phyloP scores from a whole-genome alignment of 306 rosid genomes.

The Fragaria iinumae region DNA sequence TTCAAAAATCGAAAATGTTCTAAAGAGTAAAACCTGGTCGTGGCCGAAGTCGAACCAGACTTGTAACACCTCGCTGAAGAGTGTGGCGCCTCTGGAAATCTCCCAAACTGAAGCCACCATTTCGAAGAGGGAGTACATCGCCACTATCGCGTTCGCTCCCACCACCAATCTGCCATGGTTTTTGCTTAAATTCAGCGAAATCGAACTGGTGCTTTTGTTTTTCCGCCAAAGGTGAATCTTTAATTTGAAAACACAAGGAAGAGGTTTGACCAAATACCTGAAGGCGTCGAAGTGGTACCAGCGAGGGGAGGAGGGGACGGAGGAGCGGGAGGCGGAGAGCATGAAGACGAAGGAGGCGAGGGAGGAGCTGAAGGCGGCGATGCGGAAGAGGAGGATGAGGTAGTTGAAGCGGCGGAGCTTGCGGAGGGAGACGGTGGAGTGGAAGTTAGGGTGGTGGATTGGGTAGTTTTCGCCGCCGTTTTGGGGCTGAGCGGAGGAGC shows the following conservation, averaged over 20 bases:
- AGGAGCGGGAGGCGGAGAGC: slow-evolving; percentile 67
- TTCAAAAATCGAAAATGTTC: not conserved
- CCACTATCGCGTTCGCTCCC: slow-evolving; percentile 84
- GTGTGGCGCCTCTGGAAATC: slow-evolving; percentile 71
- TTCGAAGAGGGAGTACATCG: slow-evolving; percentile 79
- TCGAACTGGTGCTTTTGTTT: too few species aligned
- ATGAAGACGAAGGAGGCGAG: slow-evolving; percentile 75
- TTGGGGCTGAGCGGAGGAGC: slow-evolving; percentile 48
- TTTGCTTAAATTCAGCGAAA: not conserved
- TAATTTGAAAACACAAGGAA: not conserved
- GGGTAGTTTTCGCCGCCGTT: slow-evolving; percentile 31
- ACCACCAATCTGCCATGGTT: slow-evolving; percentile 60
- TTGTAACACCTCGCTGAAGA: slow-evolving; percentile 81
- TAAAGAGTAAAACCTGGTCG: slow-evolving; percentile 62
- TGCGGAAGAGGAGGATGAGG: slow-evolving; percentile 74
- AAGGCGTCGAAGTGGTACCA: slow-evolving; percentile 91
- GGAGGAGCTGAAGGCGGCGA: slow-evolving; percentile 74
- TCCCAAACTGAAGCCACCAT: slow-evolving; percentile 92
- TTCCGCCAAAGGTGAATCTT: not conserved
- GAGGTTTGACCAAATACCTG: slow-evolving; percentile 41
- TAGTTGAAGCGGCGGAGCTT: slow-evolving; percentile 86
- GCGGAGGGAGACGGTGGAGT: slow-evolving; percentile 81
- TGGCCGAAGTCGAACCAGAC: slow-evolving; percentile 99
- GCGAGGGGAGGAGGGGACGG: slow-evolving; percentile 56
- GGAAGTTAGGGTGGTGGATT: slow-evolving; percentile 42